A percentile compares a stretch with the other conserved stretches of the same genome.
Conservation (phyloP, 2,329 filamentous ascomycete species). For the Myriosclerotinia curreyana region DNA sequence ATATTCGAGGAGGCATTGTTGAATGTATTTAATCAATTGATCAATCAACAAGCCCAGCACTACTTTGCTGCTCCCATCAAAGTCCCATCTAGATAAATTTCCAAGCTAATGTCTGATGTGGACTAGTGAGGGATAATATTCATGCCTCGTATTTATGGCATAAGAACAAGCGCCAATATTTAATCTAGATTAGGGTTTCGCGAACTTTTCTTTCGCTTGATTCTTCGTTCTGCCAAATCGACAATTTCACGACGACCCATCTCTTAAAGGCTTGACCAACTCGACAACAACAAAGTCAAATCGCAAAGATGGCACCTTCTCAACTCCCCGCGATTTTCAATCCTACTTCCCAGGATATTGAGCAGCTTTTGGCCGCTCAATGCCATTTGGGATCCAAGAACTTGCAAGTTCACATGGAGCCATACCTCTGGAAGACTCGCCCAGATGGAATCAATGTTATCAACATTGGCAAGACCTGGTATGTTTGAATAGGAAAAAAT, state of each 20-base stretch:
- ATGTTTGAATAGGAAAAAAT: constrained; percentile 42
- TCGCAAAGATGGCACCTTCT: constrained; percentile 85
- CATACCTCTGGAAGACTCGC: constrained; percentile 99
- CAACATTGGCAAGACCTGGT: constrained; percentile 99
- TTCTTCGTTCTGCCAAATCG: constrained; percentile 30
- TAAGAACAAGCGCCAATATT: background rate
- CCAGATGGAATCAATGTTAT: constrained; percentile 97
- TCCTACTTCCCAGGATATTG: constrained; percentile 94
- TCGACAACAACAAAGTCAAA: constrained; percentile 43
- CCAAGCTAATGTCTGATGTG: constrained; percentile 30
- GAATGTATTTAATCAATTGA: constrained; percentile 9
- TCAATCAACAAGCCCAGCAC: background rate
- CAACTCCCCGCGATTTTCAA: constrained; percentile 96
- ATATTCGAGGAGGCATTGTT: constrained; percentile 65
- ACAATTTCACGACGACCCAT: constrained; percentile 22
- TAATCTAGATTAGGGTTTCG: constrained; percentile 25
- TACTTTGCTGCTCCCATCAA: constrained; percentile 16
- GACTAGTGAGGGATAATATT: constrained; percentile 29
- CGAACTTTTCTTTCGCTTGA: constrained; percentile 19
- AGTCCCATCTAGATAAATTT: constrained; percentile 22
- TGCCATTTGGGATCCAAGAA: constrained; percentile 98
- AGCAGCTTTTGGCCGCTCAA: constrained; percentile 98
- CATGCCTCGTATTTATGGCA: background rate
- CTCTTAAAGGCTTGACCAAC: constrained; percentile 36
- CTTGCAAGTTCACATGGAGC: constrained; percentile 98